These are phyloP conservation scores for Magnolia kwangsiensis DNA, from an alignment of 164 flowering plant species.

Conservation along the genomic window DNA sequence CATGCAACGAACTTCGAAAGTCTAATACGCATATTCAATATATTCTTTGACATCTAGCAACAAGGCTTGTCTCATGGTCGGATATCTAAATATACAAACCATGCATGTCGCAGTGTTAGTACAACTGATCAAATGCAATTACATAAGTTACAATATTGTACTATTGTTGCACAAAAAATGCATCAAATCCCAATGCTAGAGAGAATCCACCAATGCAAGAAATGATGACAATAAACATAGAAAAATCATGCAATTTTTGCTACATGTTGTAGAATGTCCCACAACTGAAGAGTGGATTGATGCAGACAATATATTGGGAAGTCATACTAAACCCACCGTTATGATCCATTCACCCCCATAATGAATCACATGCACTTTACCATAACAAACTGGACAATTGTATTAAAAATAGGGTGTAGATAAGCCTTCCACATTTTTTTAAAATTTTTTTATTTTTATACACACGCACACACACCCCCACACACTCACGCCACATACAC, in stretches of 20 bases:
- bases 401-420: background rate
- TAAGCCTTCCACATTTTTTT: background rate
- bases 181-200: background rate
- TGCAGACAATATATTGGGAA: background rate
- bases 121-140: background rate
- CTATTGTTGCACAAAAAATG: background rate
- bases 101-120: background rate
- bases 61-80: conserved; percentile 75
- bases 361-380: background rate
- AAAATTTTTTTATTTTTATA: no score
- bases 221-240: background rate
- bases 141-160: background rate
- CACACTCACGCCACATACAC: no score
- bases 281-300: background rate
- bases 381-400: background rate
- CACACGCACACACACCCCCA: no score
- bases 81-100: conserved; percentile 49
- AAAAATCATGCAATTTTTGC: background rate
- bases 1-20: background rate
- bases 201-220: background rate
- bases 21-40: conserved; percentile 18
- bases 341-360: no score
- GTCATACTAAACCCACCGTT: no score
- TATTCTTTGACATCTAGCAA: conserved; percentile 89
- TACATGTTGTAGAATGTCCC: background rate